These are phyloP conservation scores for Melanomma pulvis-pyrius DNA, from an alignment of 495 filamentous ascomycete genomes.

Conservation along the genomic window DNA sequence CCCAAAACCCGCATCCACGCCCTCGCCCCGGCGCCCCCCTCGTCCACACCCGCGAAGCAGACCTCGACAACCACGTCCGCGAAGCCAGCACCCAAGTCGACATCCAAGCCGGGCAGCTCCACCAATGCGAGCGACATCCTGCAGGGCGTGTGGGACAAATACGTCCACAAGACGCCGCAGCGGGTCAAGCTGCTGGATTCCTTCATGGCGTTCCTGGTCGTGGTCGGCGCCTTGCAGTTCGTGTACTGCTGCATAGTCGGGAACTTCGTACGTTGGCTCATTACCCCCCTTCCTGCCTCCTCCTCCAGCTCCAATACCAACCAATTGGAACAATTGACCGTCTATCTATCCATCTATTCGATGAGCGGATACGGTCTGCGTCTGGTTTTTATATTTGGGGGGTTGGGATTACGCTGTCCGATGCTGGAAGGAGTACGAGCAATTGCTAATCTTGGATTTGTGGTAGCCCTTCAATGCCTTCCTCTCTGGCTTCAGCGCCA, in stretches of 20 bases:
- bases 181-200: conserved; percentile 88
- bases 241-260: conserved; percentile 88
- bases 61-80: too few relatives aligned
- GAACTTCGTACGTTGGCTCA: conserved; percentile 77
- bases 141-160: conserved; percentile 68
- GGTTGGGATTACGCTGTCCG: too few relatives aligned
- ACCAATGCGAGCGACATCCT: conserved; percentile 57
- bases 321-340: neutral
- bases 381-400: too few relatives aligned
- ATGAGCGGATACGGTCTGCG: too few relatives aligned
- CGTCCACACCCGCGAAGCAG: conserved; percentile 37
- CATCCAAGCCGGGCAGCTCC: conserved; percentile 29
- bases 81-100: conserved; percentile 32
- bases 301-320: neutral
- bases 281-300: neutral
- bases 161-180: conserved; percentile 78
- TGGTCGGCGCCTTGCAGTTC: conserved; percentile 87
- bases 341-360: neutral
- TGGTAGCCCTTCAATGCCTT: conserved; percentile 97
- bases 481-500: conserved; percentile 89
- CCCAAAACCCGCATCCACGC: conserved; percentile 40
- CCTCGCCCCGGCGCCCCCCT: conserved; percentile 40
- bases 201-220: conserved; percentile 88
- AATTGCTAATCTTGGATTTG: neutral
- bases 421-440: neutral